phyloP scores from a whole-genome alignment of 2,329 filamentous ascomycete species.

The Verticillium klebahnii region DNA sequence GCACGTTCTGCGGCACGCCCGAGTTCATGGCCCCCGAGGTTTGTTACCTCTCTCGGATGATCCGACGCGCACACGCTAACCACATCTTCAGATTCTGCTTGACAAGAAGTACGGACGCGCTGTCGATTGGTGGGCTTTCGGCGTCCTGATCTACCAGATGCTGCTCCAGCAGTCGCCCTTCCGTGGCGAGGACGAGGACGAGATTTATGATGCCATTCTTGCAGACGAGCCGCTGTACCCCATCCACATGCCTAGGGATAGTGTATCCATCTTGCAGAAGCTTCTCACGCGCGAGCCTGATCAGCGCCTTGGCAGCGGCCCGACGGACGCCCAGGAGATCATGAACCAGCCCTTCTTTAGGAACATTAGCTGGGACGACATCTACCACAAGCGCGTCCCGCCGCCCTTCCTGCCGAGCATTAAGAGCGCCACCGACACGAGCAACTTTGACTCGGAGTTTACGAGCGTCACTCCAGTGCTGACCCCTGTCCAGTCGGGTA shows the following conservation, averaged over 20 bases:
- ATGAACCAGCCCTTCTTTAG: conserved; percentile 99
- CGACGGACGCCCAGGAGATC: conserved; percentile 95
- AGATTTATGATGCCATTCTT: conserved; percentile 98
- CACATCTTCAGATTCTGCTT: conserved; percentile 66
- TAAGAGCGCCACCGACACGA: conserved; percentile 92
- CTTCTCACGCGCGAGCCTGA: conserved; percentile 93
- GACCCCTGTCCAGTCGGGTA: conserved; percentile 95
- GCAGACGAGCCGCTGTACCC: conserved; percentile 96
- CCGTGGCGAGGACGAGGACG: conserved; percentile 97
- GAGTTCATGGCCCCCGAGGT: conserved; percentile 99
- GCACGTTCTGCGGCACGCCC: conserved; percentile 98
- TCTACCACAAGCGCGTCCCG: conserved; percentile 88
- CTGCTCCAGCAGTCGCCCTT: conserved; percentile 97
- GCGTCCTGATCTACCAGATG: conserved; percentile 99
- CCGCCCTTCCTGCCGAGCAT: conserved; percentile 89
- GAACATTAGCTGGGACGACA: conserved; percentile 97
- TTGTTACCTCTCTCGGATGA: conserved; percentile 21
- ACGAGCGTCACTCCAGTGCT: conserved; percentile 97
- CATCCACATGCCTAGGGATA: conserved; percentile 97
- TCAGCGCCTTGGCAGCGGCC: conserved; percentile 84
- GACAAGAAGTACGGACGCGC: conserved; percentile 98
- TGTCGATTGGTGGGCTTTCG: conserved; percentile 99
- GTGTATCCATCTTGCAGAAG: conserved; percentile 96
- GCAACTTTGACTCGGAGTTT: conserved; percentile 98
- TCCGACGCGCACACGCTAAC: conserved; percentile 21